Conservation (phyloP, 371 early-diverging fungal genomes). For the Mucor sp. region DNA sequence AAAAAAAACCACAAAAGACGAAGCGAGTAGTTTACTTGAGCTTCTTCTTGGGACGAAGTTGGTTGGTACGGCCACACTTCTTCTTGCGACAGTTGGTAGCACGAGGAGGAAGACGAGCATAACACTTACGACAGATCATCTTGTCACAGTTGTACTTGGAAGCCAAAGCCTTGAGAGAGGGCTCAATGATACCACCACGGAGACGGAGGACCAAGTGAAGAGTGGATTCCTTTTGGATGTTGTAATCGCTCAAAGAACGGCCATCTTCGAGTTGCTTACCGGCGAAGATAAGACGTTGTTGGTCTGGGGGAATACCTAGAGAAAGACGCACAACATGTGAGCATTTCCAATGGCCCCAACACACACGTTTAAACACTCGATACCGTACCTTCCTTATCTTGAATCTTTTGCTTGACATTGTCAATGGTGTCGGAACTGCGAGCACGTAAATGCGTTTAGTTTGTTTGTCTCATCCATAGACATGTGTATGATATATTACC, state of each 20-base stretch:
- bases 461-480: neutral
- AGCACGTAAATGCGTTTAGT: neutral
- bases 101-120: conserved; percentile 97
- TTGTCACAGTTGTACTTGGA: conserved; percentile 98
- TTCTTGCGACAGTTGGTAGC: conserved; percentile 99
- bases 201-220: conserved; percentile 97
- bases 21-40: conserved; percentile 31
- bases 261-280: conserved; percentile 99
- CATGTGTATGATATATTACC: conserved; percentile 47
- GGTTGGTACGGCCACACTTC: conserved; percentile 99
- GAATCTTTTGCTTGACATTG: conserved; percentile 94
- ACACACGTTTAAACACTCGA: neutral
- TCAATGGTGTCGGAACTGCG: conserved; percentile 58
- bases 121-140: conserved; percentile 99
- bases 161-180: conserved; percentile 93
- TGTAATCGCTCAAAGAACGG: conserved; percentile 81
- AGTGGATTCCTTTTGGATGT: conserved; percentile 94
- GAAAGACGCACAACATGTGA: neutral
- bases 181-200: conserved; percentile 96
- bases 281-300: conserved; percentile 99
- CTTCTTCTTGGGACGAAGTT: conserved; percentile 97
- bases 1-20: conserved; percentile 4
- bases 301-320: conserved; percentile 97
- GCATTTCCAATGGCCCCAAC: neutral
- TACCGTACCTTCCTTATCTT: conserved; percentile 88